Conservation (phyloP, 2,329 filamentous ascomycete species). For the Fusarium sp. region DNA sequence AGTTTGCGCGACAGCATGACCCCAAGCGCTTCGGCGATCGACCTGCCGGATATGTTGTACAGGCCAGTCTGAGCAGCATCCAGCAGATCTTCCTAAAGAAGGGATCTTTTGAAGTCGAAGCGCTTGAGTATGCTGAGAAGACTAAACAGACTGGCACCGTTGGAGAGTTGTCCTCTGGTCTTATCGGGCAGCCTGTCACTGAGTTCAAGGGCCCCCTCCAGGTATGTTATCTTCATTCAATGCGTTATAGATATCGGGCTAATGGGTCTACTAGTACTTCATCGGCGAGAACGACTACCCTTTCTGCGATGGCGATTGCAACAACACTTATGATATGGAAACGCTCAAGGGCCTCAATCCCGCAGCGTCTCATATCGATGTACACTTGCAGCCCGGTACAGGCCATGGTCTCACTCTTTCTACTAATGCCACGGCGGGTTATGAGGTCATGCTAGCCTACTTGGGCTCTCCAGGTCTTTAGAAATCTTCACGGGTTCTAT, state of each 20-base stretch:
- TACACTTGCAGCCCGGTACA: not conserved
- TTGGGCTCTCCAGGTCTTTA: not conserved
- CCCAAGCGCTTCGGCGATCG: not conserved
- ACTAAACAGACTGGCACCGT: not conserved
- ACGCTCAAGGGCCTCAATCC: not conserved
- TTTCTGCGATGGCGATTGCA: not conserved
- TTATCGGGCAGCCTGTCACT: rapidly evolving
- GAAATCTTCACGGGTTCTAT: rapidly evolving
- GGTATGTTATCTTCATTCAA: rapidly evolving
- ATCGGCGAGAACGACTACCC: not conserved
- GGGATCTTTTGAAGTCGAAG: not conserved
- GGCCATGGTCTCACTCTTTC: not conserved
- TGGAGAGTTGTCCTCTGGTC: not conserved
- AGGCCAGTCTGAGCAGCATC: not conserved
- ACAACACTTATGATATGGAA: not conserved
- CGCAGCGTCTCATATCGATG: not conserved
- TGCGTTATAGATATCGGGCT: rapidly evolving
- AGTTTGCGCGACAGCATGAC: not conserved
- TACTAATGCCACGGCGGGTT: not conserved
- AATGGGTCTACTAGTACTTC: not conserved
- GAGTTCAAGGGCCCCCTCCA: not conserved
- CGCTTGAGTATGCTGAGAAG: not conserved
- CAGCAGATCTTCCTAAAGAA: not conserved
- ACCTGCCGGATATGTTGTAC: not conserved
- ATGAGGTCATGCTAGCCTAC: not conserved